Evolutionary conservation across 495 filamentous ascomycete genomes (phyloP).

Genomic region (Talaromyces thailandensis): DNA sequence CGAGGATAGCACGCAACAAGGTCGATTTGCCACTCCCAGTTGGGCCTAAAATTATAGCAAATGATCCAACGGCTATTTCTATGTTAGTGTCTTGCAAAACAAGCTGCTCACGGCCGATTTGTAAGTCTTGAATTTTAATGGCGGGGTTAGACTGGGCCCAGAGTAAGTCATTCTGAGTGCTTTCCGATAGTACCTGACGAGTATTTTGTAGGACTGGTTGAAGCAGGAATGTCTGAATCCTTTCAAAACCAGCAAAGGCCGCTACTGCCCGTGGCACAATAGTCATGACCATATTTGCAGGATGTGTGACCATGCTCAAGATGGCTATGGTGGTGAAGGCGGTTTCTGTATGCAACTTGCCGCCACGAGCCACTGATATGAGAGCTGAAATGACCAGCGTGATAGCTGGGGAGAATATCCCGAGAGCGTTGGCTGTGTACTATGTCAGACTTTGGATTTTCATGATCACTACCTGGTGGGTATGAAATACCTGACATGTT

Average conservation of each 20-base stretch:
- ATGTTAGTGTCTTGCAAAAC: not conserved
- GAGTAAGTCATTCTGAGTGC: not conserved
- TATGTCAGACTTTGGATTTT: not conserved
- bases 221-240: slow-evolving; percentile 40
- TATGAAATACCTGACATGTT: slow-evolving; percentile 29
- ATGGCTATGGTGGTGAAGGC: slow-evolving; percentile 45
- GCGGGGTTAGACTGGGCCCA: not conserved
- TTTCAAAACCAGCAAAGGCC: slow-evolving; percentile 35
- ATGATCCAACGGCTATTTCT: not conserved
- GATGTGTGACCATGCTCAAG: slow-evolving; percentile 37
- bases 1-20: slow-evolving; percentile 35
- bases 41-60: slow-evolving; percentile 36
- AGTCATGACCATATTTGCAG: slow-evolving; percentile 34
- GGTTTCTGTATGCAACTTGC: slow-evolving; percentile 28
- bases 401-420: slow-evolving; percentile 22
- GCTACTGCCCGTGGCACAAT: slow-evolving; percentile 24
- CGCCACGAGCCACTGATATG: slow-evolving; percentile 28
- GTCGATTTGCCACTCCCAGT: slow-evolving; percentile 42
- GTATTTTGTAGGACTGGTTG: slow-evolving; percentile 5
- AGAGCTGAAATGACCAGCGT: slow-evolving; percentile 28
- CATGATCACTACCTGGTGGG: not conserved
- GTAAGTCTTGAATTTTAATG: slow-evolving; percentile 1
- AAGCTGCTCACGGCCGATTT: not conserved
- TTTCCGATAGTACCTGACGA: not conserved
- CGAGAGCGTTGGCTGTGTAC: slow-evolving; percentile 19